Percentiles rank a stretch among this genome's conserved stretches.
phyloP scores from a whole-genome alignment of 2,329 filamentous ascomycete genomes.

The Penicillium expansum region DNA sequence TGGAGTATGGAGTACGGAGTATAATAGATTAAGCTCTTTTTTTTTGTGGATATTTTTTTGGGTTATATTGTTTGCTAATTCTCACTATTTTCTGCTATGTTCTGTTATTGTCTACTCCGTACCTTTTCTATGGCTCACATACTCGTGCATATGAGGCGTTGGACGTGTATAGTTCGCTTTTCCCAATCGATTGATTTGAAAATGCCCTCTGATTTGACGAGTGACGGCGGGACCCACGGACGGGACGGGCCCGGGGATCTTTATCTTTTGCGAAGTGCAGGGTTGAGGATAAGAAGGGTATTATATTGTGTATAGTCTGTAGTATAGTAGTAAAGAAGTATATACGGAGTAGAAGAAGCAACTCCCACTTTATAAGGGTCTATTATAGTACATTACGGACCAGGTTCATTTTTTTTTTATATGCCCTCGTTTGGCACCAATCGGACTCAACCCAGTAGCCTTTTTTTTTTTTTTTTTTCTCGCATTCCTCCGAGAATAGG shows the following conservation, averaged over 20 bases:
- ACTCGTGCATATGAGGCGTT: slow-evolving; percentile 20
- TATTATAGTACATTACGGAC: too few relatives aligned
- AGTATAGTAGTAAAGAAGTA: too few relatives aligned
- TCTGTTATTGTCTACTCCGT: too few relatives aligned
- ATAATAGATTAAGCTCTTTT: background rate
- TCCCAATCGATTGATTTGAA: background rate
- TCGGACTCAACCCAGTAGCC: background rate
- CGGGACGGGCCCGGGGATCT: slow-evolving; percentile 16
- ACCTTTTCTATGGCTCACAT: background rate
- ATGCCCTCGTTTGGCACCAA: background rate
- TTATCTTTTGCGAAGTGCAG: background rate
- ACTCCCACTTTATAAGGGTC: background rate
- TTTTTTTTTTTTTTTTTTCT: background rate
- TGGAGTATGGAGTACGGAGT: background rate
- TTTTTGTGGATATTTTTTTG: background rate
- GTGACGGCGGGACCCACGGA: slow-evolving; percentile 14
- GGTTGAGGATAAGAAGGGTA: background rate
- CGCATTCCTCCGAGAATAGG: background rate
- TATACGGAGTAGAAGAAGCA: too few relatives aligned
- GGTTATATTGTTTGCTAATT: background rate
- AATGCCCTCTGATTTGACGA: slow-evolving; percentile 4
- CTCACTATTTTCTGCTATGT: background rate
- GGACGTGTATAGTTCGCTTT: slow-evolving; percentile 14
- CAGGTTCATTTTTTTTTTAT: background rate
- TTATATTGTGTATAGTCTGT: too few relatives aligned